Percentiles rank a stretch among this genome's conserved stretches.
These are phyloP conservation scores for Astrothelium subdiscretum DNA, from an alignment of 495 filamentous ascomycete species.

Conservation along the genomic window DNA sequence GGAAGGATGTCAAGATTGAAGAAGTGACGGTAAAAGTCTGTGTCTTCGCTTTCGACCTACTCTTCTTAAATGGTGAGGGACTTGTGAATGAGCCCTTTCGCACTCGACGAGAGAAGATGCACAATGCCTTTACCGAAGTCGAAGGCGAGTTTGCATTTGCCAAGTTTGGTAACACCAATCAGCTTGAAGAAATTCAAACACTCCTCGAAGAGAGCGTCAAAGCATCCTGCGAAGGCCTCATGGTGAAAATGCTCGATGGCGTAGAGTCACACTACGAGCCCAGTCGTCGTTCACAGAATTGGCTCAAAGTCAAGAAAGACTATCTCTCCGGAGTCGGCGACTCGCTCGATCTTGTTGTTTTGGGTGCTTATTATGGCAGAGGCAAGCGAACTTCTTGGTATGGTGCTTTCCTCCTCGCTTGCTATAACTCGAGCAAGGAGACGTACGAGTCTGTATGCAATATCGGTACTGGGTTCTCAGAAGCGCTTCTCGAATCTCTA, in stretches of 20 bases:
- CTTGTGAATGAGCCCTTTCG: slow-evolving; percentile 78
- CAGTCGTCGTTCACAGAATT: slow-evolving; percentile 87
- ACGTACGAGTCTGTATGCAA: slow-evolving; percentile 94
- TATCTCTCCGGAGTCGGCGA: slow-evolving; percentile 89
- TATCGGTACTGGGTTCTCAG: slow-evolving; percentile 93
- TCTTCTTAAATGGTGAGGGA: slow-evolving; percentile 87
- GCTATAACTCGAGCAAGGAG: slow-evolving; percentile 70
- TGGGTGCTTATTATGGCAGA: slow-evolving; percentile 87
- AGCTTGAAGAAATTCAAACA: slow-evolving; percentile 81
- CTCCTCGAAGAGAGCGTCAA: slow-evolving; percentile 90
- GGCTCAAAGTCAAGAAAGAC: slow-evolving; percentile 99
- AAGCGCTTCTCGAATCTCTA: slow-evolving; percentile 71
- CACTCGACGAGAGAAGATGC: slow-evolving; percentile 68
- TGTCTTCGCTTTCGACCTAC: slow-evolving; percentile 90
- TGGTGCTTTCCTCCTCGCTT: slow-evolving; percentile 87
- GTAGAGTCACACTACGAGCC: slow-evolving; percentile 87
- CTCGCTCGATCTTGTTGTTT: slow-evolving; percentile 89
- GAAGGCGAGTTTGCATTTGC: slow-evolving; percentile 92
- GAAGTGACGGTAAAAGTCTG: slow-evolving; percentile 96
- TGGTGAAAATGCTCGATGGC: slow-evolving; percentile 99
- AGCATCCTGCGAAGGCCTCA: slow-evolving; percentile 88
- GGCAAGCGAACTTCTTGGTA: slow-evolving; percentile 93
- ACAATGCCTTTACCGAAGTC: slow-evolving; percentile 56
- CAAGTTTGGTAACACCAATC: slow-evolving; percentile 73
- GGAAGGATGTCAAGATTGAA: slow-evolving; percentile 94